A percentile compares a stretch with the other conserved stretches of the same genome.
These are phyloP conservation scores for Xylaria flabelliformis DNA, from an alignment of 495 filamentous ascomycete genomes.

Conservation along the genomic window DNA sequence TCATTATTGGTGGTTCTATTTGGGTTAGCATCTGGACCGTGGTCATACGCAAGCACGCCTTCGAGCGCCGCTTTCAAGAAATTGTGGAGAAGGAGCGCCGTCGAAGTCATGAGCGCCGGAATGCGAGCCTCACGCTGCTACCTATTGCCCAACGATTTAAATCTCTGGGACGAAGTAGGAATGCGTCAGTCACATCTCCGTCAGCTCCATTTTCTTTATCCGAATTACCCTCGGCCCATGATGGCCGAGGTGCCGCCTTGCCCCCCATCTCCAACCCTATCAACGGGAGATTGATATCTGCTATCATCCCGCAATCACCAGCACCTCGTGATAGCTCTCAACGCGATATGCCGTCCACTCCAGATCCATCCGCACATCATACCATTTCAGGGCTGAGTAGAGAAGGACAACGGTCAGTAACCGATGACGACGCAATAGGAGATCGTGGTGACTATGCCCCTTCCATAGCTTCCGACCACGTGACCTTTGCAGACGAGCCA, in stretches of 20 bases:
- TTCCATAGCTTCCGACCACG: conserved; percentile 30
- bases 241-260: not conserved
- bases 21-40: conserved; percentile 70
- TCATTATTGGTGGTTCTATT: conserved; percentile 74
- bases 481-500: conserved; percentile 35
- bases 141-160: conserved; percentile 37
- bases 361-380: not conserved
- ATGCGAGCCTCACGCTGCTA: conserved; percentile 34
- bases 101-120: conserved; percentile 36
- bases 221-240: not conserved
- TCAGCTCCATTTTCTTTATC: conserved; percentile 11
- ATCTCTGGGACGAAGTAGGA: conserved; percentile 33
- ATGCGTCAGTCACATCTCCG: conserved; percentile 11
- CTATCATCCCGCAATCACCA: conserved; percentile 24
- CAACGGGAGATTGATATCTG: conserved; percentile 30
- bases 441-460: not conserved
- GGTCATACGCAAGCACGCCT: conserved; percentile 70
- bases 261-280: conserved; percentile 37
- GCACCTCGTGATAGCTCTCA: not conserved
- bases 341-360: not conserved
- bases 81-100: conserved; percentile 60
- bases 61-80: conserved; percentile 69
- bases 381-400: not conserved
- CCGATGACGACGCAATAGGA: not conserved
- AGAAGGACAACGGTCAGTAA: not conserved